Evolutionary conservation across 768 basidiomycete genomes (phyloP), one percentile per base, ranked within the genome.

Genomic region (Tylopilus subfusipes): DNA sequence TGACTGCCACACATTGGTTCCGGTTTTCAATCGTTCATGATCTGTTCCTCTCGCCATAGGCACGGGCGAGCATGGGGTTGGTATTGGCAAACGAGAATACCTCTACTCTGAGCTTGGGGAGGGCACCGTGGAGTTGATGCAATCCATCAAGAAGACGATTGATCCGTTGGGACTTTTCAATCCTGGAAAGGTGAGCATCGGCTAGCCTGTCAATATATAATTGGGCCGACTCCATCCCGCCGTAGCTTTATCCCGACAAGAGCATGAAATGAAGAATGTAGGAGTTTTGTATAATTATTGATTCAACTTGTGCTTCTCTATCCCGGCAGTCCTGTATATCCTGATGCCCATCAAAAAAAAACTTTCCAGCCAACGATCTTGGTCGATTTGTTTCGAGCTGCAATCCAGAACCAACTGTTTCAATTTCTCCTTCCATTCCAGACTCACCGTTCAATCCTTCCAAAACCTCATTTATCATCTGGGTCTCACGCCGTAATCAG

Each of bases 11-110:
- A 7, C 19, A 18, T 9, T 44, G 14, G 12, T 33, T 18, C 9
- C 11, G 2, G 6, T 10, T 47, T 22, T 59, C 18, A 21, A 48
- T n/a, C 27, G 27, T 30, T 33, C 42, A 44, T 19, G 5, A 39
- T 38, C 5, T 21, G 12, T 44, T 27, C 16, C 14, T 31, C 13
- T 25, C 8, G 22, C 31, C 12, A 12, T 42, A 86, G 85, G 84
- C 60, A 87, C 85, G 0, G 89, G 89, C 4, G 92, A 94, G 62
- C 92, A 94, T 63, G 93, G 92, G 2, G 89, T 94, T 8, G 93
- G 92, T 0, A 75, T 93, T 11, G 92, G 92, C 6, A 94, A 94
- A 74, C 82, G 81, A 54, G 78, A 86, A 55, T 95, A 86, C 64
- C 76, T 97, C n/a, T 76, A 80, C 14, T 79, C 85, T 38, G 94